Evolutionary conservation across 2,329 filamentous ascomycete species (phyloP), one percentile per base, ranked within the genome.

Genomic region (Epichloe baconii): DNA sequence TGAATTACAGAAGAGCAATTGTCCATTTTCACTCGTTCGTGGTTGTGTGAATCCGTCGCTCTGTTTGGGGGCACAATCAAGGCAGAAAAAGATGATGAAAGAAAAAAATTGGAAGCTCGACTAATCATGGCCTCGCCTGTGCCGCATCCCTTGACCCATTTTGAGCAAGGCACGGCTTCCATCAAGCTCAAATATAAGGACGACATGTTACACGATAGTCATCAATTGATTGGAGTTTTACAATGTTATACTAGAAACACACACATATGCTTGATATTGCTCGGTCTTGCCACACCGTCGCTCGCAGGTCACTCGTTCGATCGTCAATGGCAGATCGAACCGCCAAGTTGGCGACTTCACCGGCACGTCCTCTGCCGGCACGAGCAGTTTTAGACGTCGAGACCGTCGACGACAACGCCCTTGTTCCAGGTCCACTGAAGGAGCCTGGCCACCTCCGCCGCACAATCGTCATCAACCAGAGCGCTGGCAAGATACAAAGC

Each of bases 401-500:
- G 81, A 56, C 86, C 86, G 66, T 91, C 86, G 59, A 91, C 84
- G 59, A 89, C 86, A 65, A 86, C 75, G 59, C 87, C 87, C 81
- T 90, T 91, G 67, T 79, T 79, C 88, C 88, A 95, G 63, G 77
- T 80, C 75, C 90, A 86, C 72, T 91, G 85, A 75, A 93, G 81
- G 58, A 78, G 60, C 56, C 83, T 78, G 62, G 85, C 83, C 57
- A 87, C 82, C 70, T 91, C 85, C 53, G 81, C 77, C 56, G 88
- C 87, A 54, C 82, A 76, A 50, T 86, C 85, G 62, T 88, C 81
- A 54, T 82, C 85, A 47, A 91, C 86, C 66, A 94, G 71, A 58
- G 88, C 86, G 68, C 84, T 86, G 67, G 94, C 83, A 64, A 95
- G 76, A 72, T 95, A 93, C 71, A 94, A 71, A 59, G 84, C 76